Base-by-base conservation (phyloP, 192 early-diverging fungal genomes). In the Haplosporangium gracile region DNA sequence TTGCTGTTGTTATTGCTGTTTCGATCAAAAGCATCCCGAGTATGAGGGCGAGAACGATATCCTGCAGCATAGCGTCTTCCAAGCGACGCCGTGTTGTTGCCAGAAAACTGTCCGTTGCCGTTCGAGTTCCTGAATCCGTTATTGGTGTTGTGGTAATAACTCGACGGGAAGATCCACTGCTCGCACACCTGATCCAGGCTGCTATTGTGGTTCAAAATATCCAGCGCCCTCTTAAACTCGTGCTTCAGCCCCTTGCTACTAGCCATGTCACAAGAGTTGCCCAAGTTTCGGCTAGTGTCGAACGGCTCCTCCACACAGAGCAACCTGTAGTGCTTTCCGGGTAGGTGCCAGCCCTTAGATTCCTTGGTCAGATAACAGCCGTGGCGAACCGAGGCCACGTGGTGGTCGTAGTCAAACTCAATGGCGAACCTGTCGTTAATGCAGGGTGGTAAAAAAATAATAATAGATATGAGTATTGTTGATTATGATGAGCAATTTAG, bases 301-400 rank as follows among this genome's bases (percentile, higher is more conserved):
- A 99, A 97, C 10, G 97, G 97, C 88, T 98, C 97, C 78, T 99
- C 98, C 20, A 98, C 94, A 83, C 97, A 97, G 29, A 99, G 90
- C 68, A 95, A 85, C 47, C 91, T 90, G 77, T 93, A 94, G 22
- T 92, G 87, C 38, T 90, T 90, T 38, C 94, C 91, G 4, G 90
- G 93, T 4, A 94, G 81, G 78, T 97, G 93, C 97, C 98, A 99
- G 20, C 95, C 95, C 87, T 97, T 98, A 63, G 94, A 92, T 36
- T 82, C 88, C 88, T 99, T 98, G 18, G 91, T 92, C 79, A 98
- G 82, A 57, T 94, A 92, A 45, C 93, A 87, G 4, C 97, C 98
- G 43, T 95, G 92, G 40, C 97, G 90, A 39, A 98, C 90, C 45
- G 95, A 95, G 36, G 97, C 93, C 4, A 99, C 97, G 32, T 94